Evolutionary conservation across 192 early-diverging fungal species (phyloP), one percentile per base, ranked within the genome.

Genomic region (Coemansia sp.): DNA sequence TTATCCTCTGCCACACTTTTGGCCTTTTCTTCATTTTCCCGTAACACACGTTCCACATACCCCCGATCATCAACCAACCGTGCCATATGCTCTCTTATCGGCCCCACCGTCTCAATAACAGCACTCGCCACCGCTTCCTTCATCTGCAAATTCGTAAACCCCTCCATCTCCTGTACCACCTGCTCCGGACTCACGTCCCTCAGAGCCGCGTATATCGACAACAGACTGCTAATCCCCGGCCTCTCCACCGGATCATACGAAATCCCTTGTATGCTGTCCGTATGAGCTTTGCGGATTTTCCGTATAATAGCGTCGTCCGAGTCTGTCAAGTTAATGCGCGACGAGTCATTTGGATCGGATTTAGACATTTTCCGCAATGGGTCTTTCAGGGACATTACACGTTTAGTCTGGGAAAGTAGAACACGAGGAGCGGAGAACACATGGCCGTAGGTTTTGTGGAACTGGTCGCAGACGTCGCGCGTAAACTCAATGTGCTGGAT

Each of bases 281-380:
- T 90, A 0, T 82, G 83, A 6, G 92, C 87, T 23, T 84, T 78
- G 16, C 78, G 83, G 59, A 95, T 89, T 54, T 94, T 95, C 32
- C 53, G 43, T 3, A 67, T 22, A 54, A 95, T 93, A 12, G 72
- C 32, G 9, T 83, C 70, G 10, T 92, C 88, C 0, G 87, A 58
- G 68, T 97, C 95, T 24, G 71, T 65, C 3, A 97, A 65, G 61
- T 89, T 87, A 61, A 97, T 94, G 0, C 93, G 87, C 1, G 90
- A 82, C 22, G 78, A 61, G 23, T 89, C 88, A 7, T 79, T 84
- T 4, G 85, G 73, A 49, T 94, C 91, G 0, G 89, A 91, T 72
- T 97, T 96, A 10, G 93, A 93, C 95, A 95, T 97, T 68, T 95
- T 95, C 43, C 69, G 61, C 12, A 64, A 64, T 2, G 94, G 94